phyloP scores from a whole-genome alignment of 106 monocot species.

The Phalaenopsis equestris region DNA sequence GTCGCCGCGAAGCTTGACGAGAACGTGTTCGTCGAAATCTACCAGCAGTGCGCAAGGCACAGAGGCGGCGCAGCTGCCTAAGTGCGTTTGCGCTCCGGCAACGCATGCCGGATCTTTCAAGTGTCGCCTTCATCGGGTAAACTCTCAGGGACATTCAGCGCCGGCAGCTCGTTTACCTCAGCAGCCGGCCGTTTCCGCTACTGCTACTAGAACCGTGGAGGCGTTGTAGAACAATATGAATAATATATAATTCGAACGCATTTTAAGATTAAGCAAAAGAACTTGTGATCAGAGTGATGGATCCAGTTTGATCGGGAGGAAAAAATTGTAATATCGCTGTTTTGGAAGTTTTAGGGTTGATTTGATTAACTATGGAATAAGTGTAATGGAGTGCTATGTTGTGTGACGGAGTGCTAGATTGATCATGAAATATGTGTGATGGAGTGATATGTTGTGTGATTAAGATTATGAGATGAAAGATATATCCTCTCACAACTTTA shows the following conservation, averaged over 20 bases:
- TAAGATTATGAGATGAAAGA: background rate
- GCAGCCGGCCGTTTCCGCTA: background rate
- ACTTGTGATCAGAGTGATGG: background rate
- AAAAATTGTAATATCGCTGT: constrained; percentile 4
- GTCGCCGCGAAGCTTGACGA: constrained; percentile 10
- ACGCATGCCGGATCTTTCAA: constrained; percentile 50
- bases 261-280: background rate
- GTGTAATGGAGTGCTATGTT: background rate
- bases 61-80: constrained; percentile 2
- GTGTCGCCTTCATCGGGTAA: constrained; percentile 47
- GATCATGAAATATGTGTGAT: background rate
- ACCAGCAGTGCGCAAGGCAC: background rate
- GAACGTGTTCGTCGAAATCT: constrained; percentile 14
- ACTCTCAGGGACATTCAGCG: constrained; percentile 24
- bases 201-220: constrained; percentile 9
- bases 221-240: background rate
- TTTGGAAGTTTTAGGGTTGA: background rate
- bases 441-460: background rate
- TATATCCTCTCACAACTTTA: background rate
- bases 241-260: background rate
- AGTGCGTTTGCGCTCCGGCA: constrained; percentile 42
- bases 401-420: background rate
- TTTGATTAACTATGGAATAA: background rate
- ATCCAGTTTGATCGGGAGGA: background rate
- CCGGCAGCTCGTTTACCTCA: background rate